Base-by-base conservation (phyloP, 495 filamentous ascomycete species). In the Daldinia loculata region DNA sequence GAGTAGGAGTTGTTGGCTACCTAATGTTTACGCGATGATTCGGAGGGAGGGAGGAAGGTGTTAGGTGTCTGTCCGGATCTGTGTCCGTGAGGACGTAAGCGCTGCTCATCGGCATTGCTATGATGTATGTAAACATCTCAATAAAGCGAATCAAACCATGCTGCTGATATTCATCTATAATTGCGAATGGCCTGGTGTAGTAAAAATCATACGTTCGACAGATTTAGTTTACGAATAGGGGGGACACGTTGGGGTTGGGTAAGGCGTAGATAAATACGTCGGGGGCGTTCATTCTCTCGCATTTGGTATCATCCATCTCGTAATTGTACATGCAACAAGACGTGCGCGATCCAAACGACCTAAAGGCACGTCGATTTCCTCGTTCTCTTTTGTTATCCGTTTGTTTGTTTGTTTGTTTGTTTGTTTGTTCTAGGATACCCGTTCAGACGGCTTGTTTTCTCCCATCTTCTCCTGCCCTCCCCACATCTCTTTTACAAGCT, bases 401-500 rank as follows among this genome's bases (percentile, higher is more conserved):
- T 36, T 14, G 34, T 36, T 36, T 36, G 32, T 11, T 34, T 45
- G 11, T 5, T 36, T 14, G 34, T 36, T 36, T 36, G 32, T 11
- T 34, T 45, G 41, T 11, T 17, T 22, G 17, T 22, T 48, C 43
- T 48, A 22, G 17, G 17, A 19, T 48, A 29, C 27, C 27, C 5
- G 27, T 29, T 1, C 27, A 6, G 27, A 29, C 6, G 19, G 19
- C 8, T 9, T 48, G 0, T 1, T 22, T 36, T 55, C 48, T n/a
- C 45, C 43, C 55, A 17, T 2, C 38, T 53, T 12, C 30, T 6
- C 30, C 24, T 17, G 3, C 4, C 4, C 26, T 27, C 4, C 29
- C 29, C 29, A 2, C 2, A 11, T 30, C 24, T 53, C 50, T 4
- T 38, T 78, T 65, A 85, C 67, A 85, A 75, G 26, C 83, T 75